Evolutionary conservation across 257 asterid genomes (phyloP).

Genomic region (Eucommia ulmoides): DNA sequence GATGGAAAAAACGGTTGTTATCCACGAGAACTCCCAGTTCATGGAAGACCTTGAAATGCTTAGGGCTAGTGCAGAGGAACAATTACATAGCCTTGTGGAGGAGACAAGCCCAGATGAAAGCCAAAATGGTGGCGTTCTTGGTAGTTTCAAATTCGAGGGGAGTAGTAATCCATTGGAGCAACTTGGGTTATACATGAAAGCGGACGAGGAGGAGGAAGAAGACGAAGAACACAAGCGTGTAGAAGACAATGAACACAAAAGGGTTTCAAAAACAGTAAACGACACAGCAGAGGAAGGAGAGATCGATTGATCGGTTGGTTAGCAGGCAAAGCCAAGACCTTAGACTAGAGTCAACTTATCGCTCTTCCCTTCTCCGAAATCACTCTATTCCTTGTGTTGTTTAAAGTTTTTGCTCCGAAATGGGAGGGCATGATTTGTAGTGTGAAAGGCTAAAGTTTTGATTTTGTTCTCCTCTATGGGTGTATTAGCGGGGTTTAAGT

Average conservation of each 20-base stretch:
- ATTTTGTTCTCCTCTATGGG: too few species aligned
- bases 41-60: conserved; percentile 63
- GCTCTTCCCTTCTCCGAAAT: neutral
- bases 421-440: too few species aligned
- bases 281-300: neutral
- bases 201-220: conserved; percentile 61
- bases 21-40: conserved; percentile 51
- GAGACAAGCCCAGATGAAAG: conserved; percentile 50
- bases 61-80: conserved; percentile 47
- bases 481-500: too few species aligned
- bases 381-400: neutral
- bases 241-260: too few species aligned
- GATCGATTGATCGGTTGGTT: neutral
- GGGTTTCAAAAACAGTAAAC: conserved; percentile 12
- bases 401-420: neutral
- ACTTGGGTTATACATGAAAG: conserved; percentile 65
- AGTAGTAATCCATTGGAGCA: conserved; percentile 60
- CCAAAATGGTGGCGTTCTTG: conserved; percentile 31
- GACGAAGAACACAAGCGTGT: too few species aligned
- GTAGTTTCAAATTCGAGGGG: conserved; percentile 50
- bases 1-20: conserved; percentile 83
- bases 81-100: conserved; percentile 32
- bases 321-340: neutral
- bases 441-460: too few species aligned
- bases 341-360: neutral